These are phyloP conservation scores for Avena atlantica DNA, from an alignment of 176 grass and related monocot genomes.

Conservation along the genomic window DNA sequence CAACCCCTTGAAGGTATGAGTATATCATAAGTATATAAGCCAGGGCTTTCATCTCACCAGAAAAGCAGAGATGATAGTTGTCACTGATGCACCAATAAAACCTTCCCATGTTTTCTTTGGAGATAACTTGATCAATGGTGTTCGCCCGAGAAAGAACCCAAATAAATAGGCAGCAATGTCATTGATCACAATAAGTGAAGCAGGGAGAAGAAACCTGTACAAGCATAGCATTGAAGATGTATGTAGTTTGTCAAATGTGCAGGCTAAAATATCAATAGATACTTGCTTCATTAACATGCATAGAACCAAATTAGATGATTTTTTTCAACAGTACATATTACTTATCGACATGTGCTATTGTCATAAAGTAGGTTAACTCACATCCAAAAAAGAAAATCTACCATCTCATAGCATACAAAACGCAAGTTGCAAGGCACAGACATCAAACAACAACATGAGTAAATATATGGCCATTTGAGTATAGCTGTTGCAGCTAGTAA, in stretches of 20 bases:
- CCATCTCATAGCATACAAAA: slow-evolving; percentile 5
- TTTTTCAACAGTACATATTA: not conserved
- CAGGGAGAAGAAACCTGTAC: slow-evolving; percentile 93
- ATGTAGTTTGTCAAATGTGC: slow-evolving; percentile 14
- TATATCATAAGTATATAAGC: slow-evolving; percentile 17
- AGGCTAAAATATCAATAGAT: slow-evolving; percentile 7
- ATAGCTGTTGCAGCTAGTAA: not conserved
- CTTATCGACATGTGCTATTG: not conserved
- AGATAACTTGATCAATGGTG: slow-evolving; percentile 98
- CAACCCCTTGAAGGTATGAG: not conserved
- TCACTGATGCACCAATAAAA: slow-evolving; percentile 98
- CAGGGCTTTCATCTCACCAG: slow-evolving; percentile 61
- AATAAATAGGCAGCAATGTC: slow-evolving; percentile 98
- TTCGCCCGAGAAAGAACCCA: slow-evolving; percentile 96
- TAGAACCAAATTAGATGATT: not conserved
- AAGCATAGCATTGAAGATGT: slow-evolving; percentile 32
- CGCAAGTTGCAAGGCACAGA: not conserved
- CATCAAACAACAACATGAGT: not conserved
- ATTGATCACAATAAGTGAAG: slow-evolving; percentile 95
- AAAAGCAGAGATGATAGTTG: slow-evolving; percentile 94
- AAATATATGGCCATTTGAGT: not conserved
- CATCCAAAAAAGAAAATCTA: not conserved
- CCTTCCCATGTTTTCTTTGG: slow-evolving; percentile 99
- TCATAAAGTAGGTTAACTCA: slow-evolving; percentile 22
- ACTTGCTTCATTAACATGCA: not conserved